Percentiles rank a stretch among this genome's conserved stretches.
Evolutionary conservation across 2,329 filamentous ascomycete genomes (phyloP).

Genomic region (Stemphylium beticola): DNA sequence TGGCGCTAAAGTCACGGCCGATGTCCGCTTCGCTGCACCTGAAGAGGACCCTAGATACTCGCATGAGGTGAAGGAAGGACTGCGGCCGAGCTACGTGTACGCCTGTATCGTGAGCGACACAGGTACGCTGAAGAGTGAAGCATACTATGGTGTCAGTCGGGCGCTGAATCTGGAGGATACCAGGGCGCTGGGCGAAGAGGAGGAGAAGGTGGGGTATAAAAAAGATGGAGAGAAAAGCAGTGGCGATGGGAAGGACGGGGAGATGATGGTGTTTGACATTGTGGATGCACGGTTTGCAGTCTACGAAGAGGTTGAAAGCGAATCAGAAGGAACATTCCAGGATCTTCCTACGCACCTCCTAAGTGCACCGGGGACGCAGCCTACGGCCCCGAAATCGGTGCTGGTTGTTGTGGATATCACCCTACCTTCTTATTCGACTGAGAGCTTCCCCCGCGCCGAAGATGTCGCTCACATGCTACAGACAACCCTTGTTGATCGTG

Average conservation of each 20-base stretch:
- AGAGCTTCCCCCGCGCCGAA: not conserved
- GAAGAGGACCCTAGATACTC: not conserved
- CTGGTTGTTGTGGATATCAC: not conserved
- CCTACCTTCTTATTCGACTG: not conserved
- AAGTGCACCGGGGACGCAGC: not conserved
- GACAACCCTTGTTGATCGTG: not conserved
- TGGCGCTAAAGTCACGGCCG: not conserved
- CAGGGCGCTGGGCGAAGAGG: not conserved
- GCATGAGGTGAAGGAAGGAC: not conserved
- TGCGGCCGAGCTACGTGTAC: constrained; percentile 1
- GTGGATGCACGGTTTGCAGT: constrained; percentile 3
- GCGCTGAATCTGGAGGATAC: constrained; percentile 3
- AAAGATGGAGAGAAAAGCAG: not conserved
- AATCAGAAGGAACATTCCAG: not conserved
- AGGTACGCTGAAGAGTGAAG: not conserved
- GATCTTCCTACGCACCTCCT: not conserved
- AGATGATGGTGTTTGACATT: constrained; percentile 3
- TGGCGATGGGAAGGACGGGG: not conserved
- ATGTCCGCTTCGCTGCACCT: not conserved
- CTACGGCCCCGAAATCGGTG: not conserved
- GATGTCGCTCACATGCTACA: not conserved
- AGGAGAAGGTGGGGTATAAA: not conserved
- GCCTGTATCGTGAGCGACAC: not conserved
- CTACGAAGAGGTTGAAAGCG: not conserved
- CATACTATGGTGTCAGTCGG: constrained; percentile 1